These are phyloP conservation scores for Entelexis paramagnoliae DNA, from an alignment of 1,139 yeast genomes.

Conservation along the genomic window DNA sequence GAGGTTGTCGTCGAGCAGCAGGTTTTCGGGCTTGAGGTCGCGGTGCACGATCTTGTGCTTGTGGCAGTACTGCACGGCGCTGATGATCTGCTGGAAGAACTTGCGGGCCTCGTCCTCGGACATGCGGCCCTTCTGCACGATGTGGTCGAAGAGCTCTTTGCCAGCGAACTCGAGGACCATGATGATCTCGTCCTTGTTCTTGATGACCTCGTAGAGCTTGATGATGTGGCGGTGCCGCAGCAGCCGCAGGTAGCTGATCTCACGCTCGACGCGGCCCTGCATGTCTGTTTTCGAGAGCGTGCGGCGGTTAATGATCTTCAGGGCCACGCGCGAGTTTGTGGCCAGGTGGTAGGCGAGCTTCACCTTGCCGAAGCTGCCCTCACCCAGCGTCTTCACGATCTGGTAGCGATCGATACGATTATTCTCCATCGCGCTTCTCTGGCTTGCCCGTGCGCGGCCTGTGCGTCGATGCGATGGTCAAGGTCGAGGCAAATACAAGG, in stretches of 20 bases:
- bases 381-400: slow-evolving; percentile 87
- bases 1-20: slow-evolving; percentile 77
- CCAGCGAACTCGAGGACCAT: slow-evolving; percentile 98
- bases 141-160: slow-evolving; percentile 88
- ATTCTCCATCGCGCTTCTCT: slow-evolving; percentile 12
- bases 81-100: slow-evolving; percentile 92
- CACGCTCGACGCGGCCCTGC: slow-evolving; percentile 96
- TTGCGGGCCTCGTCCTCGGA: slow-evolving; percentile 88
- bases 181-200: slow-evolving; percentile 88
- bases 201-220: slow-evolving; percentile 90
- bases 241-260: slow-evolving; percentile 77
- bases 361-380: slow-evolving; percentile 96
- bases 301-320: slow-evolving; percentile 86
- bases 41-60: slow-evolving; percentile 95
- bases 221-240: slow-evolving; percentile 95
- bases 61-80: slow-evolving; percentile 97
- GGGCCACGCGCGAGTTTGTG: slow-evolving; percentile 88
- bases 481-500: neutral
- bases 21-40: slow-evolving; percentile 90
- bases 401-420: slow-evolving; percentile 79
- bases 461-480: neutral
- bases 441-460: neutral
- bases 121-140: slow-evolving; percentile 92
- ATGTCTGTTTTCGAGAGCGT: slow-evolving; percentile 91
- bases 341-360: slow-evolving; percentile 87